Evolutionary conservation across 495 filamentous ascomycete species (phyloP), one percentile per base, ranked within the genome.

Genomic region (Pseudomonodictys pantanalensis): DNA sequence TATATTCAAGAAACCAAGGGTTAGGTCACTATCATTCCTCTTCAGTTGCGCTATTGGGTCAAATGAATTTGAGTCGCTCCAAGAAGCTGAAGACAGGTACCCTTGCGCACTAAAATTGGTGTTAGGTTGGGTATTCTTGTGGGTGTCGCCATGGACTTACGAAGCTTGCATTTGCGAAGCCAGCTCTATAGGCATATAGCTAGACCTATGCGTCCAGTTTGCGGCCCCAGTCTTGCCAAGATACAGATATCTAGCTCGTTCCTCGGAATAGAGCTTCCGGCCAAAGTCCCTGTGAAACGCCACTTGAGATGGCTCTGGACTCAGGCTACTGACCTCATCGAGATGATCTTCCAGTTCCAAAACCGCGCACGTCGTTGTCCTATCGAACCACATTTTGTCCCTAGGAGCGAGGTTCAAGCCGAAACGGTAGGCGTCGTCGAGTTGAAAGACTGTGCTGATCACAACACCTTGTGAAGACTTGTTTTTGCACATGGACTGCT

Each of bases 51-150:
- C 26, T 39, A 52, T 33, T 35, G 49, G 49, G 10, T 35, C 15
- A 29, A 50, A 50, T 11, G 46, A 38, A n/a, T 38, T 38, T 38
- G 32, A 38, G n/a, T n/a, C n/a, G n/a, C n/a, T n/a, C n/a, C n/a
- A n/a, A n/a, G n/a, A n/a, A n/a, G n/a, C n/a, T n/a, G n/a, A n/a
- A n/a, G n/a, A n/a, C n/a, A n/a, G n/a, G n/a, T n/a, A n/a, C n/a
- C n/a, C n/a, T n/a, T n/a, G n/a, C n/a, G n/a, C n/a, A n/a, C n/a
- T n/a, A n/a, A n/a, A n/a, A n/a, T n/a, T n/a, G n/a, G n/a, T n/a
- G n/a, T n/a, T n/a, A n/a, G n/a, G n/a, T n/a, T n/a, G n/a, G n/a
- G n/a, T n/a, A n/a, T n/a, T n/a, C n/a, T n/a, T n/a, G n/a, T n/a
- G n/a, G n/a, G n/a, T n/a, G n/a, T n/a, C n/a, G n/a, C n/a, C n/a